A percentile compares a stretch with the other conserved stretches of the same genome.
phyloP scores from a whole-genome alignment of 805 yeast species.

The Wickerhamiella parazyma region DNA sequence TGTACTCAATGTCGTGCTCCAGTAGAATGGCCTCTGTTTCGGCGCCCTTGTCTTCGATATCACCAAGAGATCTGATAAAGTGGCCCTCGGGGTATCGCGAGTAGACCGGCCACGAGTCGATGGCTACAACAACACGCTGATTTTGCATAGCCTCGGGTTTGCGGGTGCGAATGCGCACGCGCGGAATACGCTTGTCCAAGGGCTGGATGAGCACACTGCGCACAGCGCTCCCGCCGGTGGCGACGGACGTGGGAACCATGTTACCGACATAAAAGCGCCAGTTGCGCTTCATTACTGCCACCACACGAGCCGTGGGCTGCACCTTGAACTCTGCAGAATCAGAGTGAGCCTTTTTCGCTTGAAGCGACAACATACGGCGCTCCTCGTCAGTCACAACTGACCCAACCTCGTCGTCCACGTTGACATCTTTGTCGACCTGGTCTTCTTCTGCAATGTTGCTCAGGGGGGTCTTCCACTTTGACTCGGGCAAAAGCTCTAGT shows the following conservation, averaged over 20 bases:
- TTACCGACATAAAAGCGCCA: slow-evolving; percentile 98
- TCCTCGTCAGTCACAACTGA: slow-evolving; percentile 50
- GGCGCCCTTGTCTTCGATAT: slow-evolving; percentile 79
- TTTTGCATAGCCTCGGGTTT: slow-evolving; percentile 73
- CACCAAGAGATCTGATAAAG: slow-evolving; percentile 80
- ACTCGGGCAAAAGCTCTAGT: slow-evolving; percentile 74
- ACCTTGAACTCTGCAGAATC: slow-evolving; percentile 30
- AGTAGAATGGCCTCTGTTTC: slow-evolving; percentile 89
- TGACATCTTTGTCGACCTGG: slow-evolving; percentile 40
- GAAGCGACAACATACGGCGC: slow-evolving; percentile 58
- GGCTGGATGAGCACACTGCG: slow-evolving; percentile 71
- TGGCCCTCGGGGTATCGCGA: slow-evolving; percentile 90
- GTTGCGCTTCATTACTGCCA: slow-evolving; percentile 74
- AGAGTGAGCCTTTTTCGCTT: slow-evolving; percentile 42
- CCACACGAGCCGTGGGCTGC: slow-evolving; percentile 90
- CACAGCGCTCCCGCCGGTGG: slow-evolving; percentile 46
- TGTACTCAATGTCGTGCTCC: slow-evolving; percentile 92
- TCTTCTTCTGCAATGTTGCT: slow-evolving; percentile 67
- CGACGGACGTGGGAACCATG: slow-evolving; percentile 52
- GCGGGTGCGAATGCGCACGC: slow-evolving; percentile 74
- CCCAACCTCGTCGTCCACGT: slow-evolving; percentile 33
- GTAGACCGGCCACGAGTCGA: slow-evolving; percentile 81
- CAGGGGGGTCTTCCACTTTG: slow-evolving; percentile 80
- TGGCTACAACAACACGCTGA: slow-evolving; percentile 78
- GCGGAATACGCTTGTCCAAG: slow-evolving; percentile 82